phyloP scores from a whole-genome alignment of 176 grass and related monocot genomes.

The Zoysia pacifica region DNA sequence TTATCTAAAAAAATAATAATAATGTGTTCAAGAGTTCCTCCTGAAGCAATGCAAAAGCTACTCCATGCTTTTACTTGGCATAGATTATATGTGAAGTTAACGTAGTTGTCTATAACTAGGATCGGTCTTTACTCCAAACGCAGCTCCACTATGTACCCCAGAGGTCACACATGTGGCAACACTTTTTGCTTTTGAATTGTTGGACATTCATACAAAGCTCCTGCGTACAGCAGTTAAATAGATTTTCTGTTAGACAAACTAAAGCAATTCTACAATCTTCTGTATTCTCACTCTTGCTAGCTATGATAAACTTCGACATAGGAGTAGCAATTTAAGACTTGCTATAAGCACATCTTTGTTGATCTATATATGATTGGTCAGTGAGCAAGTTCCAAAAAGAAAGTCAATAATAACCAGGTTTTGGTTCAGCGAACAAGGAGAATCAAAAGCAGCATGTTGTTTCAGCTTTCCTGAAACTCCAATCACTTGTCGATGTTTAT shows the following conservation, averaged over 20 bases:
- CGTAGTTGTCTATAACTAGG: constrained; percentile 83
- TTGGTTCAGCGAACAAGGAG: too few species aligned
- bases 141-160: constrained; percentile 24
- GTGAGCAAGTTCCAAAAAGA: neutral
- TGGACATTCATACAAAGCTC: constrained; percentile 13
- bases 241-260: neutral
- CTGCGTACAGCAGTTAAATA: constrained; percentile 21
- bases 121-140: constrained; percentile 55
- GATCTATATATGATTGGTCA: neutral
- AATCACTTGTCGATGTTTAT: too few species aligned
- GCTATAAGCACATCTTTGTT: neutral
- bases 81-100: constrained; percentile 86
- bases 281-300: neutral
- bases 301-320: neutral
- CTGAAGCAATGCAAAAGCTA: constrained; percentile 9
- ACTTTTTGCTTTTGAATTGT: constrained; percentile 17
- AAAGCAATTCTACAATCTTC: neutral
- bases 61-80: constrained; percentile 61
- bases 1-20: too few species aligned
- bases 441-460: too few species aligned
- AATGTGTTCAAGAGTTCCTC: neutral
- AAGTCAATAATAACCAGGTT: too few species aligned
- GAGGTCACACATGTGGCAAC: constrained; percentile 25
- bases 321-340: neutral
- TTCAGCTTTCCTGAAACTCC: too few species aligned